Evolutionary conservation across 2,329 filamentous ascomycete species (phyloP).

Genomic region (Colletotrichum eremochloae): DNA sequence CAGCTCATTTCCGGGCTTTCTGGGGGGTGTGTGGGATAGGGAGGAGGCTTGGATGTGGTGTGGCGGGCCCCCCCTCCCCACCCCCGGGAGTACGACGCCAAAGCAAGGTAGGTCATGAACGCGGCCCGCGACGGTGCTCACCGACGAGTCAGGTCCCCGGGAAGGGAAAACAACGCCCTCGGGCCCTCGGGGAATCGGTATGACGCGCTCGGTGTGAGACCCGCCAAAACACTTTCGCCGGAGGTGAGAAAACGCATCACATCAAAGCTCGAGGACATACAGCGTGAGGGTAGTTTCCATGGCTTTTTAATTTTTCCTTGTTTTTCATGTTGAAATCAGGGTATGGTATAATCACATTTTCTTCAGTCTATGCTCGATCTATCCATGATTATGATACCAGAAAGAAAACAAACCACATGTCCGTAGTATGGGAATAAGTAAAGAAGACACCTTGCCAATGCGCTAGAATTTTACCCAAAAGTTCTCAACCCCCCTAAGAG

Average conservation of each 20-base stretch:
- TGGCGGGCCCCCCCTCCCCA: not conserved
- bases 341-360: constrained; percentile 38
- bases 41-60: not conserved
- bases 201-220: not conserved
- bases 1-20: constrained; percentile 38
- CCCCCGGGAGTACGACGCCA: not conserved
- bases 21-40: constrained; percentile 5
- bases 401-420: constrained; percentile 27
- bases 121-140: constrained; percentile 2
- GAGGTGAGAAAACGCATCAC: not conserved
- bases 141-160: constrained; percentile 1
- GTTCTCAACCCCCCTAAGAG: not conserved
- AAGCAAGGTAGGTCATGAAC: not conserved
- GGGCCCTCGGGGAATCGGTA: not conserved
- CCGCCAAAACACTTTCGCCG: not conserved
- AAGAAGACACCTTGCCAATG: constrained; percentile 33
- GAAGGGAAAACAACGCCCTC: not conserved
- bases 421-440: constrained; percentile 32
- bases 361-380: constrained; percentile 41
- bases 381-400: constrained; percentile 40
- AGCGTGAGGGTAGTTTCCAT: not conserved
- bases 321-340: not conserved
- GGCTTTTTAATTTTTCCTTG: no score
- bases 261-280: not conserved
- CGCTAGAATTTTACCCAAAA: constrained; percentile 27